A percentile compares a stretch with the other conserved stretches of the same genome.
Conservation (phyloP, 352 stramenopile genomes). For the Saprolegnia parasitica region DNA sequence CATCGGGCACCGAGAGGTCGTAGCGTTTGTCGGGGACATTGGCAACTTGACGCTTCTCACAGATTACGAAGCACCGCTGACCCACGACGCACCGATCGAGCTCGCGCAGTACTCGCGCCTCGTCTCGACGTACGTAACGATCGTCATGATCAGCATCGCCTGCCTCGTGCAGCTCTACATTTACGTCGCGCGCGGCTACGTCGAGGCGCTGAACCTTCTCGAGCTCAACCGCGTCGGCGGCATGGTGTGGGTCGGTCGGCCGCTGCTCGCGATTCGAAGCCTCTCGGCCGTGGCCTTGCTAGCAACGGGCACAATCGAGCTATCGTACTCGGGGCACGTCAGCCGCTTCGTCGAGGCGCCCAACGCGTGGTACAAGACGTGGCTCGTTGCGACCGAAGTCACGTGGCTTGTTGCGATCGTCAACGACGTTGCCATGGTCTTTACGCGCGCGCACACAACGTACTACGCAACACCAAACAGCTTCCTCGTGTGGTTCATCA, state of each 20-base stretch:
- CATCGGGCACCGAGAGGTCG: constrained; percentile 6
- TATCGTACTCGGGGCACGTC: background rate
- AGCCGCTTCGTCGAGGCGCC: background rate
- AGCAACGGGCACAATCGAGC: background rate
- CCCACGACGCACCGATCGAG: background rate
- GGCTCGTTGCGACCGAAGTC: constrained; percentile 16
- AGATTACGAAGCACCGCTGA: background rate
- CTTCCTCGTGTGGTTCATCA: constrained; percentile 16
- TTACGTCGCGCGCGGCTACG: background rate
- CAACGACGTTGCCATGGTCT: constrained; percentile 15
- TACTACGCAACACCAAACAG: constrained; percentile 2
- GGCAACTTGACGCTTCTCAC: constrained; percentile 1
- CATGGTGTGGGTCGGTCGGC: constrained; percentile 19
- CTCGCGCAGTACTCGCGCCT: constrained; percentile 1
- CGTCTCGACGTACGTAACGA: background rate
- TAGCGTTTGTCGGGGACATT: constrained; percentile 8
- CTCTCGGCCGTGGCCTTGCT: constrained; percentile 1
- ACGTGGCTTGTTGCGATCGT: constrained; percentile 20
- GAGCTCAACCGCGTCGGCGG: constrained; percentile 15
- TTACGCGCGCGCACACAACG: constrained; percentile 13
- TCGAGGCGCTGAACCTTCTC: constrained; percentile 5
- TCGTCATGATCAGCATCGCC: constrained; percentile 12
- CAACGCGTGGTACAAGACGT: constrained; percentile 13
- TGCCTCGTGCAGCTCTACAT: background rate
- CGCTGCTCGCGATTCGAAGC: constrained; percentile 10